Conservation (phyloP, 495 filamentous ascomycete genomes). For the Neurospora sublineolata region DNA sequence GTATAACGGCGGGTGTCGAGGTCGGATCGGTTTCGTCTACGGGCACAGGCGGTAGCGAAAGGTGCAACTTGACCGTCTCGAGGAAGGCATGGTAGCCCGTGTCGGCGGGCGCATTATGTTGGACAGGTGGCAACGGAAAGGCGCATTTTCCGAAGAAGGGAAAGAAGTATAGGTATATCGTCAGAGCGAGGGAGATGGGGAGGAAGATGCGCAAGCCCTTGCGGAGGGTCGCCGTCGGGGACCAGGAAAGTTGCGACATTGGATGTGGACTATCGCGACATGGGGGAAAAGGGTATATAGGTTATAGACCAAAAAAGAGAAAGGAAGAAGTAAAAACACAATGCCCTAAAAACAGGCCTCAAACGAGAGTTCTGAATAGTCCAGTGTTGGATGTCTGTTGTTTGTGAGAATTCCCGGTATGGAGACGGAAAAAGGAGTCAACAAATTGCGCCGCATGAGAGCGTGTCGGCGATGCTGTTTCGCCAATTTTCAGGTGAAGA, state of each 20-base stretch:
- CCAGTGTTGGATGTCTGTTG: not conserved
- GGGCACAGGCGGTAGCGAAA: not conserved
- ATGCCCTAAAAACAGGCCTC: not conserved
- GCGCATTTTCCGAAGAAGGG: constrained; percentile 71
- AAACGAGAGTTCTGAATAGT: not conserved
- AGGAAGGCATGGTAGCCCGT: constrained; percentile 25
- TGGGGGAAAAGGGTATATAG: not conserved
- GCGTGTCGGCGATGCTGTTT: not conserved
- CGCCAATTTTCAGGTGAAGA: not conserved
- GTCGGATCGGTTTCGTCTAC: constrained; percentile 10
- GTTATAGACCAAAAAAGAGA: not conserved
- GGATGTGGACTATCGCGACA: not conserved
- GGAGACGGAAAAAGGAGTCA: not conserved
- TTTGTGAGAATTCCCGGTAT: not conserved
- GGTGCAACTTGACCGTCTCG: constrained; percentile 40
- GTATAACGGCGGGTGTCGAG: constrained; percentile 1
- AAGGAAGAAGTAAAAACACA: not conserved
- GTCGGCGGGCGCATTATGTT: constrained; percentile 11
- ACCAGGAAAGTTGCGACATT: constrained; percentile 11
- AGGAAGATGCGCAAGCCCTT: constrained; percentile 53
- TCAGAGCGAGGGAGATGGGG: constrained; percentile 56
- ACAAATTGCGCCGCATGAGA: not conserved
- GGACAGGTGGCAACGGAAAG: constrained; percentile 51
- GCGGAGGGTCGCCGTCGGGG: constrained; percentile 47
- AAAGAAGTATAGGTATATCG: constrained; percentile 78